A percentile compares a stretch with the other conserved stretches of the same genome.
phyloP scores from a whole-genome alignment of 1,139 yeast species.

The Candida glucosophila region DNA sequence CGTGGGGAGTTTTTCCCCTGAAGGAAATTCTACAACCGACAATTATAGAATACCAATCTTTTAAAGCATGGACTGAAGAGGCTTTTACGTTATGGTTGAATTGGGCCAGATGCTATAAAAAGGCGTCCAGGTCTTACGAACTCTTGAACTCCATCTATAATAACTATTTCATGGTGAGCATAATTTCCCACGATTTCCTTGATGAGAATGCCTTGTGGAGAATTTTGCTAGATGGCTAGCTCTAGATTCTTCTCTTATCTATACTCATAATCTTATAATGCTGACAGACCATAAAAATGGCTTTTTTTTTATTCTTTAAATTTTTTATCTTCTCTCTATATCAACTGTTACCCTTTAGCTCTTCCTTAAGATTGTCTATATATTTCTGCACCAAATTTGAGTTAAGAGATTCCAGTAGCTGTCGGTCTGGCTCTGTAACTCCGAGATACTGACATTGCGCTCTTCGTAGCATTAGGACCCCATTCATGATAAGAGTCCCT shows the following conservation, averaged over 20 bases:
- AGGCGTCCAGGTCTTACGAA: conserved; percentile 43
- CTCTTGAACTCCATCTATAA: conserved; percentile 55
- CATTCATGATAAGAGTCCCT: conserved; percentile 26
- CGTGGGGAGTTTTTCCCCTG: conserved; percentile 95
- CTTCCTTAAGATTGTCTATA: conserved; percentile 20
- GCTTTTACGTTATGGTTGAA: conserved; percentile 86
- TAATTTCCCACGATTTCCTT: conserved; percentile 77
- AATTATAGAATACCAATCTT: conserved; percentile 78
- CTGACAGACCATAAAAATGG: too few species aligned
- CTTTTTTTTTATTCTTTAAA: too few species aligned
- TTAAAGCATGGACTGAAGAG: conserved; percentile 90
- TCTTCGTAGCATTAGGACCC: conserved; percentile 23
- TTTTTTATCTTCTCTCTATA: too few species aligned
- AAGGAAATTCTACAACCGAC: conserved; percentile 84
- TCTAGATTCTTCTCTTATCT: too few species aligned
- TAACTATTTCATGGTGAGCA: conserved; percentile 66
- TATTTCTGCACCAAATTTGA: conserved; percentile 27
- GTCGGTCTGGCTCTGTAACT: conserved; percentile 14
- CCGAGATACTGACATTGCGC: conserved; percentile 28
- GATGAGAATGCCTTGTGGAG: conserved; percentile 78
- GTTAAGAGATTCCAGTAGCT: conserved; percentile 20
- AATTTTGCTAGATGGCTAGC: conserved; percentile 29
- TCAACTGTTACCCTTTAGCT: conserved; percentile 8
- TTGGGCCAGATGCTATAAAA: conserved; percentile 79
- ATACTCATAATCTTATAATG: too few species aligned